Evolutionary conservation across 495 filamentous ascomycete species (phyloP).

Genomic region (Neurospora sp.): DNA sequence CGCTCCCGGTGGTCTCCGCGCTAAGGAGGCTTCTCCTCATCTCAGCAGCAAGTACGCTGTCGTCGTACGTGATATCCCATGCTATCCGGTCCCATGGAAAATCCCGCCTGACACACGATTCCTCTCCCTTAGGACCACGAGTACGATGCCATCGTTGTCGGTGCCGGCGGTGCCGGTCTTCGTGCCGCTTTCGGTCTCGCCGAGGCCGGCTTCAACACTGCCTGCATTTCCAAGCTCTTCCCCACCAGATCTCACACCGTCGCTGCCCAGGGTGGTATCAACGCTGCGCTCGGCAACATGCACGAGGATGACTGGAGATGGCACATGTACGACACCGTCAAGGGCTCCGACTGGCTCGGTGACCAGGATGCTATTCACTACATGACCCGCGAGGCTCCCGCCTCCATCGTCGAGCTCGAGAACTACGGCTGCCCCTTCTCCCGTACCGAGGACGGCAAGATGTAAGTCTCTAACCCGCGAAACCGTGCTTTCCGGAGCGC

Average conservation of each 20-base stretch:
- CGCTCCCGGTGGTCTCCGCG: slow-evolving; percentile 71
- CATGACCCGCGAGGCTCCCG: slow-evolving; percentile 93
- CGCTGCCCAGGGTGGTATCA: slow-evolving; percentile 89
- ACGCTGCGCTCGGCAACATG: slow-evolving; percentile 89
- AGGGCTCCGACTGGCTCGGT: slow-evolving; percentile 96
- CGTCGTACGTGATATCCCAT: slow-evolving; percentile 54
- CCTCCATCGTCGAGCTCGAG: slow-evolving; percentile 87
- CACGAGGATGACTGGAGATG: slow-evolving; percentile 93
- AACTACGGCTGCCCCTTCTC: slow-evolving; percentile 98
- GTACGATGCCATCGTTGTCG: slow-evolving; percentile 81
- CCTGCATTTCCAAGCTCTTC: slow-evolving; percentile 97
- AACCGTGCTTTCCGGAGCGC: not conserved
- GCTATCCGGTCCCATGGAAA: slow-evolving; percentile 12
- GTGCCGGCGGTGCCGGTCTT: slow-evolving; percentile 87
- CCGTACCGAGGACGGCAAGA: slow-evolving; percentile 91
- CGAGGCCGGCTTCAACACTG: slow-evolving; percentile 96
- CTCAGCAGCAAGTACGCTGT: slow-evolving; percentile 82
- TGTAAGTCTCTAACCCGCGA: slow-evolving; percentile 36
- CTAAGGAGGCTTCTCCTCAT: slow-evolving; percentile 80
- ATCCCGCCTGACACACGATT: slow-evolving; percentile 17
- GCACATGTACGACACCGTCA: slow-evolving; percentile 99
- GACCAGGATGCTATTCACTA: slow-evolving; percentile 99
- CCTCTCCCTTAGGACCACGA: slow-evolving; percentile 38
- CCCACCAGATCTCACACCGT: slow-evolving; percentile 94
- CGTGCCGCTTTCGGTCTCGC: slow-evolving; percentile 93